Evolutionary conservation across 768 basidiomycete species (phyloP).

Genomic region (Leccinum arenicola): DNA sequence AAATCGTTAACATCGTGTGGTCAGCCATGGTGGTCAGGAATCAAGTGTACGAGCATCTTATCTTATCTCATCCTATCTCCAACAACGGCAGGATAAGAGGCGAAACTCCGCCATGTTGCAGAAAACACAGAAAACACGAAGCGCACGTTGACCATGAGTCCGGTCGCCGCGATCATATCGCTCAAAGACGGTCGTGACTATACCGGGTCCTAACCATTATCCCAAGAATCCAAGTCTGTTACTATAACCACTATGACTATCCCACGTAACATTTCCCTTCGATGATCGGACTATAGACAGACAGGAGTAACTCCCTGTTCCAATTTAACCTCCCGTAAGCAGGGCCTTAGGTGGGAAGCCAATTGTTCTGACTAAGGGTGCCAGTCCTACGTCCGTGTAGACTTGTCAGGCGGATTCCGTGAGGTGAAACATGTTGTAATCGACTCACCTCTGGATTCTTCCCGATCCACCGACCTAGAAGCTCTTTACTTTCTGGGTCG

Average conservation of each 20-base stretch:
- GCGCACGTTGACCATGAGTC: slow-evolving; percentile 82
- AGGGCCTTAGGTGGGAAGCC: not conserved
- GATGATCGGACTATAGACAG: slow-evolving; percentile 3
- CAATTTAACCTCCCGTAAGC: slow-evolving; percentile 35
- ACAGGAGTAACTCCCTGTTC: slow-evolving; percentile 41
- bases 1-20: slow-evolving; percentile 15
- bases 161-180: slow-evolving; percentile 86
- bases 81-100: slow-evolving; percentile 53
- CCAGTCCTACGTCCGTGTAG: not conserved
- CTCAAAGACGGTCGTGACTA: slow-evolving; percentile 92
- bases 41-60: not conserved
- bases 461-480: slow-evolving; percentile 56
- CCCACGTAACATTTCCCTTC: not conserved
- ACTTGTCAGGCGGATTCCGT: not conserved
- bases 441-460: slow-evolving; percentile 49
- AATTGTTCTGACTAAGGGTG: not conserved
- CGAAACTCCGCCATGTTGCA: slow-evolving; percentile 89
- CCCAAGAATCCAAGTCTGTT: slow-evolving; percentile 54
- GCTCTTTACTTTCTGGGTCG: slow-evolving; percentile 46
- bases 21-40: slow-evolving; percentile 13
- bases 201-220: slow-evolving; percentile 59
- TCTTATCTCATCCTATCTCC: slow-evolving; percentile 24
- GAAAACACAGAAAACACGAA: slow-evolving; percentile 72
- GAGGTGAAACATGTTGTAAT: not conserved
- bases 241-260: slow-evolving; percentile 36